Conservation (phyloP, 352 stramenopile genomes). For the Pythium dissotocum region DNA sequence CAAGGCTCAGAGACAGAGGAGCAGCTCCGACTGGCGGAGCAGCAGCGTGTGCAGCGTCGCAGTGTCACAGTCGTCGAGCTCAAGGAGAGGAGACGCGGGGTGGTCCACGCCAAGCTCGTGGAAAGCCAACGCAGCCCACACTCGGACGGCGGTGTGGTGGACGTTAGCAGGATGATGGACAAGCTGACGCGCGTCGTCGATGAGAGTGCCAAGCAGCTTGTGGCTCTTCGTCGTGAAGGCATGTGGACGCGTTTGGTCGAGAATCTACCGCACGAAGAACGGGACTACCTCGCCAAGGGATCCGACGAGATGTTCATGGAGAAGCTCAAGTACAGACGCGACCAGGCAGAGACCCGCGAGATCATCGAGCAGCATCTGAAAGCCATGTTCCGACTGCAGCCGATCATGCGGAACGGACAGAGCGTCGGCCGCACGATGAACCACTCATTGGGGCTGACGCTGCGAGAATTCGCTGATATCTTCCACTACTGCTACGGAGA, state of each 20-base stretch:
- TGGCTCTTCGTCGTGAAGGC: constrained; percentile 12
- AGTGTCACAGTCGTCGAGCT: constrained; percentile 11
- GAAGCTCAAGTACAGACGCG: constrained; percentile 62
- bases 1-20: constrained; percentile 25
- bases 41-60: constrained; percentile 19
- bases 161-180: constrained; percentile 36
- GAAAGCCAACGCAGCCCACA: neutral
- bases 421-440: constrained; percentile 40
- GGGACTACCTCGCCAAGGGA: constrained; percentile 50
- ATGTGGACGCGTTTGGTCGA: constrained; percentile 46
- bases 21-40: constrained; percentile 18
- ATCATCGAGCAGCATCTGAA: constrained; percentile 47
- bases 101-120: constrained; percentile 9
- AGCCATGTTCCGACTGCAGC: constrained; percentile 36
- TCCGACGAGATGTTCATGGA: constrained; percentile 62
- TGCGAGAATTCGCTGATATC: constrained; percentile 52
- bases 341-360: constrained; percentile 32
- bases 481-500: constrained; percentile 50
- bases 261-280: constrained; percentile 42
- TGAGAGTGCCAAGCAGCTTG: constrained; percentile 34
- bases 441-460: constrained; percentile 51
- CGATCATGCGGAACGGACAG: constrained; percentile 43
- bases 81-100: constrained; percentile 4
- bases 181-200: constrained; percentile 47
- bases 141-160: neutral